A percentile compares a stretch with the other conserved stretches of the same genome.
Evolutionary conservation across 2,329 filamentous ascomycete genomes (phyloP).

Genomic region (Aspergillus unguis): DNA sequence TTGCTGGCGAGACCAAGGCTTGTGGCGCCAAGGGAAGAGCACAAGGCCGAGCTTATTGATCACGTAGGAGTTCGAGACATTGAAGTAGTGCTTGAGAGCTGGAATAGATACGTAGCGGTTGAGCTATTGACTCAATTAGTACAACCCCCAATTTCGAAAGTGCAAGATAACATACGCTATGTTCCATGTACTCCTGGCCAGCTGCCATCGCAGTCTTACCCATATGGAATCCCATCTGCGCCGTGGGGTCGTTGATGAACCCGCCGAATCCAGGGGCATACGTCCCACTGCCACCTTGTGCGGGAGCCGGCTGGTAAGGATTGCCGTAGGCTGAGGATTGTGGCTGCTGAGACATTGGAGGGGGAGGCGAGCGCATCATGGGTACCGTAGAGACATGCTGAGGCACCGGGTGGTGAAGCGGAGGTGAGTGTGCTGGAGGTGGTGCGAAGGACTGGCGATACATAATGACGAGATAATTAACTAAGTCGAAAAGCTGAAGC

Average conservation of each 20-base stretch:
- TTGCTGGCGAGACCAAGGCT: constrained; percentile 93
- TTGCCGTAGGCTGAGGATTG: constrained; percentile 52
- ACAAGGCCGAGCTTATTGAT: constrained; percentile 89
- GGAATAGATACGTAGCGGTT: constrained; percentile 86
- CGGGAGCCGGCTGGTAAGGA: constrained; percentile 47
- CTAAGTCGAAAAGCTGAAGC: not conserved
- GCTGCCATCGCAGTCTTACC: constrained; percentile 88
- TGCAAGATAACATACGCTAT: constrained; percentile 64
- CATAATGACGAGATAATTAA: constrained; percentile 53
- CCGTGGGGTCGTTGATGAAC: constrained; percentile 93
- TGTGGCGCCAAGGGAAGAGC: constrained; percentile 95
- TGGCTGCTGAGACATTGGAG: constrained; percentile 68
- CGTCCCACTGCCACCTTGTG: constrained; percentile 39
- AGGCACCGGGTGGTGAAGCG: constrained; percentile 92
- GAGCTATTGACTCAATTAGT: constrained; percentile 47
- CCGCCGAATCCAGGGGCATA: constrained; percentile 68
- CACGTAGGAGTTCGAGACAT: constrained; percentile 96
- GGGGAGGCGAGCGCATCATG: constrained; percentile 90
- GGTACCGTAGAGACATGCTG: constrained; percentile 98
- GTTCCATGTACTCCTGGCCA: constrained; percentile 90
- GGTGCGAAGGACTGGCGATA: constrained; percentile 81
- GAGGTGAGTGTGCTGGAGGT: constrained; percentile 72
- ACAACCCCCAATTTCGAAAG: not conserved
- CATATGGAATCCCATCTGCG: constrained; percentile 91
- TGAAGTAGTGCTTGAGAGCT: constrained; percentile 97